Conservation (phyloP, 306 rosid species). For the Dryas alaskensis region DNA sequence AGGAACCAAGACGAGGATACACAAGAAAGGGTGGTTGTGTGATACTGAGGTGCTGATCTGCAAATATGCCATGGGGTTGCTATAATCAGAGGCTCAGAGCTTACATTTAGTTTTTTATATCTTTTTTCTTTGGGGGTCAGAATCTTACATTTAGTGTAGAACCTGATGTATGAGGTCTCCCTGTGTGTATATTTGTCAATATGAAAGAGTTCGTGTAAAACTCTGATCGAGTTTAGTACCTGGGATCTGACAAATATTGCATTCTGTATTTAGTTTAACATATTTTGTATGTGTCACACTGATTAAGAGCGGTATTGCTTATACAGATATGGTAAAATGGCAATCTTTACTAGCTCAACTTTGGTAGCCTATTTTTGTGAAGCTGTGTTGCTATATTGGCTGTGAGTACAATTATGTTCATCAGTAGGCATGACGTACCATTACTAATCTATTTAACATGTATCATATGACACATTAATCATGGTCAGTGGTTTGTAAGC, state of each 20-base stretch:
- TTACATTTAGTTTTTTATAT: neutral
- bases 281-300: neutral
- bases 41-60: slow-evolving; percentile 10
- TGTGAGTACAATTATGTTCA: neutral
- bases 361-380: too few species aligned
- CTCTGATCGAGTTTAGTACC: slow-evolving; percentile 5
- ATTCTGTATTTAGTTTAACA: neutral
- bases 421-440: neutral
- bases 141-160: neutral
- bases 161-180: neutral
- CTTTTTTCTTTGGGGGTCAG: too few species aligned
- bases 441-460: neutral
- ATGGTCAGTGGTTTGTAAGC: too few species aligned
- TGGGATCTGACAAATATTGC: too few species aligned
- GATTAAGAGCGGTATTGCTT: neutral
- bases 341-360: too few species aligned
- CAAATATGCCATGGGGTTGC: slow-evolving; percentile 1
- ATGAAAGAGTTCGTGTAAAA: slow-evolving; percentile 2
- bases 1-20: neutral
- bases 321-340: neutral
- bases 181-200: slow-evolving; percentile 16
- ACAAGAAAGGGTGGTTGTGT: neutral
- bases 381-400: neutral
- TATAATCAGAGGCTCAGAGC: neutral
- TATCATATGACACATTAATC: too few species aligned